A percentile compares a stretch with the other conserved stretches of the same genome.
Conservation (phyloP, 2,329 filamentous ascomycete genomes). For the Botryotinia globosa region DNA sequence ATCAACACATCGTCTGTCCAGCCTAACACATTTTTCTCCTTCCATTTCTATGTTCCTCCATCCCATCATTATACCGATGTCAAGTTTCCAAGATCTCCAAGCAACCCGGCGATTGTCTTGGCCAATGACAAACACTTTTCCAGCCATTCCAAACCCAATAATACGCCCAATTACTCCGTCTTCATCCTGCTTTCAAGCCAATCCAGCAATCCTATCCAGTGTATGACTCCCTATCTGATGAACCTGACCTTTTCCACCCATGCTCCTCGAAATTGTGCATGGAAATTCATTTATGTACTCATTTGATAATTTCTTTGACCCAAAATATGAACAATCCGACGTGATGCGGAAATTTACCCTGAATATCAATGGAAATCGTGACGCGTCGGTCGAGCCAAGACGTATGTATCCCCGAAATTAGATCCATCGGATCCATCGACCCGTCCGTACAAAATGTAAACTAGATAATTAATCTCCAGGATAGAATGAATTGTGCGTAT, state of each 20-base stretch:
- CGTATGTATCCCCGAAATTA: background rate
- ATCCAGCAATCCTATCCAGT: background rate
- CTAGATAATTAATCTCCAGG: slow-evolving; percentile 1
- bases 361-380: background rate
- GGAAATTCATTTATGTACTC: background rate
- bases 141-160: background rate
- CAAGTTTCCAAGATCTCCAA: background rate
- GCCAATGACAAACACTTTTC: background rate
- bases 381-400: background rate
- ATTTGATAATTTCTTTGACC: background rate
- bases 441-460: background rate
- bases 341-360: background rate
- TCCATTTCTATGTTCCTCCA: background rate
- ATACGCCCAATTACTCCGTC: background rate
- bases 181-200: background rate
- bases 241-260: background rate
- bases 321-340: background rate
- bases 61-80: background rate
- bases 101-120: background rate
- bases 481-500: background rate
- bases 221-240: background rate
- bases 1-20: background rate
- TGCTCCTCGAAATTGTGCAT: background rate
- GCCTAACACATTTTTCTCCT: background rate
- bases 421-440: background rate